These are phyloP conservation scores for Trichoderma semiorbis DNA, from an alignment of 2,329 filamentous ascomycete genomes.

Conservation along the genomic window DNA sequence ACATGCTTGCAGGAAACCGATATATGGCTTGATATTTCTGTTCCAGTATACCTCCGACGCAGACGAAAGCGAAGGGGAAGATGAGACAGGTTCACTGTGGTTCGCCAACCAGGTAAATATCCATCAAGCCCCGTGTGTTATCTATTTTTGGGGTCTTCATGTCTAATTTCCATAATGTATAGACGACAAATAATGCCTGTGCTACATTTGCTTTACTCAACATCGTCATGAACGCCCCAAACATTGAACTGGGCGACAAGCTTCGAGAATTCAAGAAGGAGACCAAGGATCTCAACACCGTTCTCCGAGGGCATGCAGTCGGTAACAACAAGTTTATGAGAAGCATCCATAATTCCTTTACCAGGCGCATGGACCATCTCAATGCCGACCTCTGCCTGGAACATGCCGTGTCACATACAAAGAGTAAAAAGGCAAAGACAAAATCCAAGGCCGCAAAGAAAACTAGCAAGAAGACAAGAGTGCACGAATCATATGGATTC, in stretches of 20 bases:
- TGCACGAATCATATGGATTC: conserved; percentile 61
- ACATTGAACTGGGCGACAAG: conserved; percentile 64
- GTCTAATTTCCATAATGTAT: neutral
- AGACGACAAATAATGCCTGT: conserved; percentile 82
- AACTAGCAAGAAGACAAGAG: conserved; percentile 39
- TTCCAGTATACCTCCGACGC: conserved; percentile 65
- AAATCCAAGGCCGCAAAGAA: conserved; percentile 34
- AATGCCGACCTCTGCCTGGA: conserved; percentile 65
- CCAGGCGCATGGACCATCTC: conserved; percentile 72
- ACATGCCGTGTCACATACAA: conserved; percentile 47
- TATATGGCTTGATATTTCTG: conserved; percentile 85
- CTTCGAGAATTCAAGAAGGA: conserved; percentile 69
- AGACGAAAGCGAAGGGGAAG: conserved; percentile 53
- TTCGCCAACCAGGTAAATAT: conserved; percentile 79
- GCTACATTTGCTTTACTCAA: conserved; percentile 91
- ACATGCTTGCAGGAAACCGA: conserved; percentile 55
- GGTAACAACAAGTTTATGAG: conserved; percentile 74
- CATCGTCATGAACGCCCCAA: conserved; percentile 79
- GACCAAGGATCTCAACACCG: conserved; percentile 65
- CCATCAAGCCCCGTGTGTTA: neutral
- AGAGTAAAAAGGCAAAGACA: conserved; percentile 34
- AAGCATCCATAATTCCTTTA: conserved; percentile 82
- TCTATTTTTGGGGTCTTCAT: neutral
- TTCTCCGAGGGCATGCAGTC: conserved; percentile 72
- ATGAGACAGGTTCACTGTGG: conserved; percentile 61